Conservation (phyloP, 495 filamentous ascomycete species). For the Penicillium argentinense region DNA sequence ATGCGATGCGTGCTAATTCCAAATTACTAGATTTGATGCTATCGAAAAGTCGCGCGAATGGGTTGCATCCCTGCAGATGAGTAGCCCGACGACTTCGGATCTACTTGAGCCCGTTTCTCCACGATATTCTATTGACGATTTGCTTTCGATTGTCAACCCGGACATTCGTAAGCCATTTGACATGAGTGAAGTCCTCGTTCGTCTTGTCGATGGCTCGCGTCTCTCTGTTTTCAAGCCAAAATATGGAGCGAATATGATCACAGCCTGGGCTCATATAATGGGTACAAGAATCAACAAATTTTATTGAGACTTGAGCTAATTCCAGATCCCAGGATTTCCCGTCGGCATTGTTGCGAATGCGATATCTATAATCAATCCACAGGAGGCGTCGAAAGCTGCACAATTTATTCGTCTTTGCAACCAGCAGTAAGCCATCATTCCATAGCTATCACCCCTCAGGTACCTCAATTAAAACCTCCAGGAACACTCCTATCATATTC, state of each 20-base stretch:
- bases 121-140: constrained; percentile 24
- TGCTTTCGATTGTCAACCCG: constrained; percentile 26
- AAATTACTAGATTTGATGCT: constrained; percentile 26
- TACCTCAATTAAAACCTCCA: too few species aligned
- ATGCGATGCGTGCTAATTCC: not conserved
- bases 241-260: constrained; percentile 30
- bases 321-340: constrained; percentile 16
- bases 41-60: constrained; percentile 33
- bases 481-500: constrained; percentile 30
- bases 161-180: constrained; percentile 34
- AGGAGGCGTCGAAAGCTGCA: constrained; percentile 28
- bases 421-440: constrained; percentile 17
- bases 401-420: constrained; percentile 35
- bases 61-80: constrained; percentile 24
- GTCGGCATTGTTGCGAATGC: constrained; percentile 35
- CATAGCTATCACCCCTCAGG: too few species aligned
- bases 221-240: constrained; percentile 30
- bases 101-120: constrained; percentile 9
- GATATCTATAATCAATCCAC: constrained; percentile 28
- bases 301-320: not conserved
- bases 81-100: not conserved
- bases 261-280: constrained; percentile 30
- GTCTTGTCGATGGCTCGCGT: constrained; percentile 31
- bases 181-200: constrained; percentile 31
- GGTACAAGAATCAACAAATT: constrained; percentile 14